A percentile compares a stretch with the other conserved stretches of the same genome.
phyloP scores from a whole-genome alignment of 495 filamentous ascomycete genomes.

The Patellaria atrata region DNA sequence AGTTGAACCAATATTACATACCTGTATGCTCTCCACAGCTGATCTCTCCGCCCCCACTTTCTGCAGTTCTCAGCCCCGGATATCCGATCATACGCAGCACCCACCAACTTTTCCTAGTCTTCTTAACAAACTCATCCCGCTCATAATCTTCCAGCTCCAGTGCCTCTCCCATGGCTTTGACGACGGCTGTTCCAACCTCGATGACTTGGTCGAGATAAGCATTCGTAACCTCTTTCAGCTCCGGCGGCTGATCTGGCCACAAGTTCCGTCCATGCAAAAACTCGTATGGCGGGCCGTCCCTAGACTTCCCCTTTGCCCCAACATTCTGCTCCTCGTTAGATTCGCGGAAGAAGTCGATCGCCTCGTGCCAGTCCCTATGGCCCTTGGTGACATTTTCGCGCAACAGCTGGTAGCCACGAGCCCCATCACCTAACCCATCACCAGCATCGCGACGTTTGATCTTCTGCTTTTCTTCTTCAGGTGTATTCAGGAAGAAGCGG shows the following conservation, averaged over 20 bases:
- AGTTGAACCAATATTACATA: too few species aligned
- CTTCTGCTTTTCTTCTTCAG: slow-evolving; percentile 16
- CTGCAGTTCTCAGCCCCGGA: slow-evolving; percentile 5
- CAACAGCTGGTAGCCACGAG: slow-evolving; percentile 23
- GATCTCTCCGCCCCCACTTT: slow-evolving; percentile 2
- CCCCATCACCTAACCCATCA: slow-evolving; percentile 19
- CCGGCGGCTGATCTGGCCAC: slow-evolving; percentile 18
- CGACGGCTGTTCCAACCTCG: slow-evolving; percentile 14
- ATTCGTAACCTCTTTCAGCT: slow-evolving; percentile 14
- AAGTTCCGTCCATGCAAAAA: slow-evolving; percentile 21
- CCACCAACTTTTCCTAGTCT: slow-evolving; percentile 19
- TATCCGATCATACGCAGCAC: slow-evolving; percentile 25
- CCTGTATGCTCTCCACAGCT: slow-evolving; percentile 22
- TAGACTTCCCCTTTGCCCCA: neutral
- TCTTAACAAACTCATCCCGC: slow-evolving; percentile 15
- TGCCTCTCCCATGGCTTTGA: slow-evolving; percentile 20
- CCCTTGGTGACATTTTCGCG: slow-evolving; percentile 23
- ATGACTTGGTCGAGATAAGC: slow-evolving; percentile 17
- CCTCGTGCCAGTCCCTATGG: slow-evolving; percentile 19
- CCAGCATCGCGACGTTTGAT: slow-evolving; percentile 19
- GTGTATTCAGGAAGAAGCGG: slow-evolving; percentile 20
- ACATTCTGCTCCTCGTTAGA: slow-evolving; percentile 3
- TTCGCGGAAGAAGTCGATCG: slow-evolving; percentile 23
- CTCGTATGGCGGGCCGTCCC: slow-evolving; percentile 6
- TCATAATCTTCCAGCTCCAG: slow-evolving; percentile 19